phyloP scores from a whole-genome alignment of 129 eudicot genomes.

The Helianthus tuberosus region DNA sequence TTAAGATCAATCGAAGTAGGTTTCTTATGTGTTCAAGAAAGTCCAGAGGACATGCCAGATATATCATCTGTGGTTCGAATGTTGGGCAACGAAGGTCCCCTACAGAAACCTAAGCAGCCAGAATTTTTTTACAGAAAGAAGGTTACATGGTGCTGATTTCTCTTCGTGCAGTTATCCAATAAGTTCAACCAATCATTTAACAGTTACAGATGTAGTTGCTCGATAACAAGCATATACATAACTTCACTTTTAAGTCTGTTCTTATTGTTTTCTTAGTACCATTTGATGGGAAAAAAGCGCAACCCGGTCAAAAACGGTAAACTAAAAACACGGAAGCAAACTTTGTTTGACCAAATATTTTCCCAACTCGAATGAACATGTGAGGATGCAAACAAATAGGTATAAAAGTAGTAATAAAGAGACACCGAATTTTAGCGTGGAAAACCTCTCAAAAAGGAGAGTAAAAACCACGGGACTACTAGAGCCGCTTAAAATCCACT shows the following conservation, averaged over 20 bases:
- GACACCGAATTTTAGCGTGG: too few relatives aligned
- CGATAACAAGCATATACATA: neutral
- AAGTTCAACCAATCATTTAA: neutral
- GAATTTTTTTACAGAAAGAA: slow-evolving; percentile 1
- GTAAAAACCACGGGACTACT: too few relatives aligned
- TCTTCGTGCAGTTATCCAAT: neutral
- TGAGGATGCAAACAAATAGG: too few relatives aligned
- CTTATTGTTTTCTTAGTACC: too few relatives aligned
- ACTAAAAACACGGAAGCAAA: too few relatives aligned
- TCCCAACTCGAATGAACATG: too few relatives aligned
- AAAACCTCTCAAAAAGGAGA: too few relatives aligned
- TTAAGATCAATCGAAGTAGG: neutral
- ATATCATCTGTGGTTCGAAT: slow-evolving; percentile 7
- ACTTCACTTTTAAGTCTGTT: neutral
- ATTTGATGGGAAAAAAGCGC: too few relatives aligned
- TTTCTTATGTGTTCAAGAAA: slow-evolving; percentile 5
- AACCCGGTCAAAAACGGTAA: too few relatives aligned
- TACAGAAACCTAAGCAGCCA: slow-evolving; percentile 4
- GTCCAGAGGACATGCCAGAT: slow-evolving; percentile 5
- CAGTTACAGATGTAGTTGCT: neutral
- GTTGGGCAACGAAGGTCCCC: neutral
- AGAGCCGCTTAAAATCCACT: too few relatives aligned
- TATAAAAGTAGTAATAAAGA: too few relatives aligned
- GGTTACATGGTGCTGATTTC: neutral
- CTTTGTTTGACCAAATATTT: too few relatives aligned